phyloP scores from a whole-genome alignment of 2,329 filamentous ascomycete genomes.

The Teratosphaeria epicoccoides region DNA sequence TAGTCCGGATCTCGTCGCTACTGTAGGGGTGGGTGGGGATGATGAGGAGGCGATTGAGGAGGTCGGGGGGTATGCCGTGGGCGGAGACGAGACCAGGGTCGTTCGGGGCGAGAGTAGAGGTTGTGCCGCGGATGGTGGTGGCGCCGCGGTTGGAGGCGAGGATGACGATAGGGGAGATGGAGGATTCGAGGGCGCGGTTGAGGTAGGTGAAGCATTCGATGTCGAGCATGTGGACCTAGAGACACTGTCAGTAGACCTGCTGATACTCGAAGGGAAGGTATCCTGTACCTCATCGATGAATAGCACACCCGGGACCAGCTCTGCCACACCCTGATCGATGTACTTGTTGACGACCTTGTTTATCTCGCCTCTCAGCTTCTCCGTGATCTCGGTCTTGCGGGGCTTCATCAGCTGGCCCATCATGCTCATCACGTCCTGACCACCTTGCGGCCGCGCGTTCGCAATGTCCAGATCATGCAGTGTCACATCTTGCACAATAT shows the following conservation, averaged over 20 bases:
- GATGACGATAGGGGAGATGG: constrained; percentile 92
- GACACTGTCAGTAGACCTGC: constrained; percentile 2
- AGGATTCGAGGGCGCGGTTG: constrained; percentile 91
- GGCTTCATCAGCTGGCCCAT: constrained; percentile 99
- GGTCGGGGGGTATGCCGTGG: constrained; percentile 88
- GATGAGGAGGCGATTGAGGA: constrained; percentile 87
- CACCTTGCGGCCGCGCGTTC: constrained; percentile 88
- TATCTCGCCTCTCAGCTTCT: constrained; percentile 90
- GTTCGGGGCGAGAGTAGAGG: constrained; percentile 38
- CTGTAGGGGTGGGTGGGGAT: constrained; percentile 88
- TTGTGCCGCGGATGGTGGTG: constrained; percentile 75
- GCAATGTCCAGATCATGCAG: constrained; percentile 94
- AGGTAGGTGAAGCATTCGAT: constrained; percentile 99
- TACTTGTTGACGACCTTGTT: constrained; percentile 99
- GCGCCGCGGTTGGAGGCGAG: constrained; percentile 93
- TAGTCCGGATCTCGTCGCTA: constrained; percentile 80
- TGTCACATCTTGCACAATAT: constrained; percentile 97
- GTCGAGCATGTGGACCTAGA: constrained; percentile 97
- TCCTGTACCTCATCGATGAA: constrained; percentile 87
- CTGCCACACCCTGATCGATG: constrained; percentile 94
- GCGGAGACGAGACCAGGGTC: constrained; percentile 61
- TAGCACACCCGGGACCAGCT: constrained; percentile 92
- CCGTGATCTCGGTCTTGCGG: constrained; percentile 98
- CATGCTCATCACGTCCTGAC: constrained; percentile 99
- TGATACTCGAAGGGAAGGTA: background rate